Base-by-base conservation (phyloP, 2,329 filamentous ascomycete genomes). In the Aureobasidium sp. region DNA sequence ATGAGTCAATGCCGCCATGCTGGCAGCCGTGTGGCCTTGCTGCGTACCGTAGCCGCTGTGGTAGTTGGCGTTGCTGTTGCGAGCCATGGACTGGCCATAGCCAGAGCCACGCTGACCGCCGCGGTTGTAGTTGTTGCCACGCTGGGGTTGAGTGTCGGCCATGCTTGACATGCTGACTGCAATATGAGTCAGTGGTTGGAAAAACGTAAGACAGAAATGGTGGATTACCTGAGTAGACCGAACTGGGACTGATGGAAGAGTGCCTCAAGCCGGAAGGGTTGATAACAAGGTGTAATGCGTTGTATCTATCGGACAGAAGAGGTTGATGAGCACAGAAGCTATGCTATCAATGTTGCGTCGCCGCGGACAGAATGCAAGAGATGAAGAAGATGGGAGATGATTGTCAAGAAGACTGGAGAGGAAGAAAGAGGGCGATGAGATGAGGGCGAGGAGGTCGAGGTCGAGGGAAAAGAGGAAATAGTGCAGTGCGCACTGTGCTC, bases 1-100 rank as follows among this genome's bases (percentile, higher is more conserved):
- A 69, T 75, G 71, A 72, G 73, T 67, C 63, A 75, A 67, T 49
- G 71, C 67, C 30, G 71, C 67, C 67, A 75, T 70, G 55, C 71
- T 71, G 64, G 68, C 64, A 62, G 62, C 64, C 54, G 66, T 42
- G 63, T 72, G 71, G 60, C 67, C 67, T 51, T 68, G 68, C 60
- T 70, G 68, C 68, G 71, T 70, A 68, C 68, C 69, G 67, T 73
- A 73, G 49, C 62, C 66, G 64, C 70, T 68, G 61, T 67, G 65
- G 64, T 72, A 73, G 54, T 48, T 58, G 42, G 30, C 11, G 64
- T 69, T 69, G 64, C 69, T 69, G 64, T 67, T 68, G 64, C 65
- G 65, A 67, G 68, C 68, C 63, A 68, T 66, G 63, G 66, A 62
- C 27, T 62, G 48, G 64, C 64, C 68, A 64, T 66, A 66, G 61